Evolutionary conservation across 345 rosid genomes (phyloP).

Genomic region (Clausena lansium): DNA sequence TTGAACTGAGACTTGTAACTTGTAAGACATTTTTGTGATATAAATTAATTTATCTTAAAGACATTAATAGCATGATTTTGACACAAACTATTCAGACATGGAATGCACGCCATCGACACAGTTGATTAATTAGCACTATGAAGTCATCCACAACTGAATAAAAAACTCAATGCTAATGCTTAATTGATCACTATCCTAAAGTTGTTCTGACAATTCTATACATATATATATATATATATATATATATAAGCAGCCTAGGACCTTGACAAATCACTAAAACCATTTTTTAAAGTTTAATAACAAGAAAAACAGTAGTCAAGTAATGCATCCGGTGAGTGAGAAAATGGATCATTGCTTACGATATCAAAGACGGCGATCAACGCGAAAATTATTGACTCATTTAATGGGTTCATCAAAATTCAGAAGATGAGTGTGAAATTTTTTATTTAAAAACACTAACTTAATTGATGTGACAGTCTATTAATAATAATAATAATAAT

Average conservation of each 20-base stretch:
- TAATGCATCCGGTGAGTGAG: background rate
- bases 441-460: too few species aligned
- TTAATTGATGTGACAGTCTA: too few species aligned
- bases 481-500: too few species aligned
- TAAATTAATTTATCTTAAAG: background rate
- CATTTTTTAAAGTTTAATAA: background rate
- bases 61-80: background rate
- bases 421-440: too few species aligned
- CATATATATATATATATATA: too few species aligned
- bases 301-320: background rate
- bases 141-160: background rate
- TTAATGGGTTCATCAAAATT: background rate
- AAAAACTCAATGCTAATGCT: background rate
- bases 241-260: background rate
- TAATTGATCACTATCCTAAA: background rate
- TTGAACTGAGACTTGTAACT: background rate
- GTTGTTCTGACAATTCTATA: too few species aligned
- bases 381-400: background rate
- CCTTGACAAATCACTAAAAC: background rate
- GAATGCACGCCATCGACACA: background rate
- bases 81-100: background rate
- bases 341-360: slow-evolving; percentile 10
- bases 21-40: background rate
- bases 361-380: background rate
- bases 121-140: background rate